A percentile compares a stretch with the other conserved stretches of the same genome.
Conservation (phyloP, 495 filamentous ascomycete genomes). For the Penicillium subrubescens region DNA sequence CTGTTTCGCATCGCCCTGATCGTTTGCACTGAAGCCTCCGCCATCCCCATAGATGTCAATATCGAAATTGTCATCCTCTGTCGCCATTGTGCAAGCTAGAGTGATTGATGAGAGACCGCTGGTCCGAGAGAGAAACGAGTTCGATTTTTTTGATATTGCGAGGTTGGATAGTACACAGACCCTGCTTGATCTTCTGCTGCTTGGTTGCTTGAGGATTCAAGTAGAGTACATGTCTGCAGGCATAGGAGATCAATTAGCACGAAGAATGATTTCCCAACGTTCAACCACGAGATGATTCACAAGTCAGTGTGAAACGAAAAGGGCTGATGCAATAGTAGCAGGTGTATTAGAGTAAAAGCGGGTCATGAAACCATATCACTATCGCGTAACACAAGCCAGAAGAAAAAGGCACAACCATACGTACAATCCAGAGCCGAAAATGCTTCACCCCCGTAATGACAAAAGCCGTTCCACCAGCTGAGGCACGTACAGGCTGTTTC, state of each 20-base stretch:
- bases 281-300: constrained; percentile 5
- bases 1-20: constrained; percentile 53
- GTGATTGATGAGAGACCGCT: constrained; percentile 13
- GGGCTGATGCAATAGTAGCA: not conserved
- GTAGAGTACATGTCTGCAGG: constrained; percentile 50
- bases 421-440: constrained; percentile 48
- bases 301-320: not conserved
- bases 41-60: constrained; percentile 97
- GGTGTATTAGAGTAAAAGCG: constrained; percentile 7
- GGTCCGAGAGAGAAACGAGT: constrained; percentile 17
- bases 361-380: constrained; percentile 11
- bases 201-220: constrained; percentile 37
- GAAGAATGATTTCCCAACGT: constrained; percentile 23
- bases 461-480: constrained; percentile 24
- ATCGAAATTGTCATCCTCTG: constrained; percentile 90
- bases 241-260: constrained; percentile 45
- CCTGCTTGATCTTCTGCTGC: constrained; percentile 29
- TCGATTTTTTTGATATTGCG: constrained; percentile 38
- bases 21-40: constrained; percentile 49
- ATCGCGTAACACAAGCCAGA: constrained; percentile 15
- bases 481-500: constrained; percentile 25
- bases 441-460: constrained; percentile 25
- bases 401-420: constrained; percentile 41
- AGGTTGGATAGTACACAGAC: constrained; percentile 39
- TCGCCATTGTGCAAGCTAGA: constrained; percentile 62